Conservation (phyloP, 2,329 filamentous ascomycete species). For the Phyllosticta ampelicida region DNA sequence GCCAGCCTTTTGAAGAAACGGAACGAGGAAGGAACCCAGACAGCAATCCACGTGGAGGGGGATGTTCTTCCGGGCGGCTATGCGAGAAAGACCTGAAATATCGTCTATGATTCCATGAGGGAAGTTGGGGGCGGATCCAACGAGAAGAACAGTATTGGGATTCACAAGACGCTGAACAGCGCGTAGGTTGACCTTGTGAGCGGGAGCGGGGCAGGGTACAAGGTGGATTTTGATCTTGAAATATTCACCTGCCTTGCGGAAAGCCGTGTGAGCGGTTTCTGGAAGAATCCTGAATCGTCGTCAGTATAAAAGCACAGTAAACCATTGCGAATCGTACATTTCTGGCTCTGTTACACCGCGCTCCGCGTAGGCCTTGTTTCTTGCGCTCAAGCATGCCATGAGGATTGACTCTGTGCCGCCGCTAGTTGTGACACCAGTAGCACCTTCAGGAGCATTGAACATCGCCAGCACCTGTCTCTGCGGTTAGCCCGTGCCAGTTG, state of each 20-base stretch:
- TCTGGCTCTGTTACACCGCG: slow-evolving; percentile 85
- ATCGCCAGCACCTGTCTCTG: slow-evolving; percentile 50
- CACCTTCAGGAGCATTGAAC: slow-evolving; percentile 80
- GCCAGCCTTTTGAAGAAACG: slow-evolving; percentile 84
- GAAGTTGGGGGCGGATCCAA: slow-evolving; percentile 94
- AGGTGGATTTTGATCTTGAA: slow-evolving; percentile 94
- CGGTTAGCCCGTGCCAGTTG: background rate
- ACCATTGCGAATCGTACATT: slow-evolving; percentile 48
- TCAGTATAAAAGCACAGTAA: background rate
- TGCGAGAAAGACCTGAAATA: slow-evolving; percentile 70
- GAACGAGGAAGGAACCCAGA: slow-evolving; percentile 87
- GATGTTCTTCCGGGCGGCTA: slow-evolving; percentile 68
- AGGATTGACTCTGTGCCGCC: slow-evolving; percentile 95
- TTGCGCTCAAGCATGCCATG: slow-evolving; percentile 84
- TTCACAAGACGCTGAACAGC: slow-evolving; percentile 80
- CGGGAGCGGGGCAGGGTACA: slow-evolving; percentile 74
- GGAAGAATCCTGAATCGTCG: slow-evolving; percentile 63
- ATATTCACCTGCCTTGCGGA: slow-evolving; percentile 89
- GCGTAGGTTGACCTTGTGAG: slow-evolving; percentile 71
- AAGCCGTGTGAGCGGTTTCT: slow-evolving; percentile 88
- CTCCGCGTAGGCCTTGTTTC: slow-evolving; percentile 79
- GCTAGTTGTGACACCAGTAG: slow-evolving; percentile 79
- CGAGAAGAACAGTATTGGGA: slow-evolving; percentile 83
- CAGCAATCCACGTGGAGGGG: slow-evolving; percentile 97
- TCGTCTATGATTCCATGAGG: slow-evolving; percentile 97